A percentile compares a stretch with the other conserved stretches of the same genome.
phyloP scores from a whole-genome alignment of 2,329 filamentous ascomycete species.

The Penicillium sp. region DNA sequence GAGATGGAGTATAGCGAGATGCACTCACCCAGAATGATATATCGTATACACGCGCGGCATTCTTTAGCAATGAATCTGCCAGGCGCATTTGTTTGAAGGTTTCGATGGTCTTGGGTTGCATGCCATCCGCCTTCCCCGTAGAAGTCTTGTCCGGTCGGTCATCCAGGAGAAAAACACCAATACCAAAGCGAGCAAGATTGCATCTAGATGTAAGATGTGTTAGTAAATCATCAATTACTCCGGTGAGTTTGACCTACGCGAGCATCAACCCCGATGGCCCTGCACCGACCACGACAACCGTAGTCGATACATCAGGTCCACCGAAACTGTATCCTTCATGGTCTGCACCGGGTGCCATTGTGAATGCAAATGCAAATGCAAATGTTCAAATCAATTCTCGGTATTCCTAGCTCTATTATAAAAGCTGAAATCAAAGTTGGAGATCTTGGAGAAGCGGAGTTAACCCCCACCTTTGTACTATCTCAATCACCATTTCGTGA shows the following conservation, averaged over 20 bases:
- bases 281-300: constrained; percentile 41
- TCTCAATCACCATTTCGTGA: constrained; percentile 34
- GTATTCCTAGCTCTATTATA: too few relatives aligned
- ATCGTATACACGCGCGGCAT: constrained; percentile 67
- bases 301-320: constrained; percentile 18
- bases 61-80: constrained; percentile 63
- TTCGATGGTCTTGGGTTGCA: constrained; percentile 75
- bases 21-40: constrained; percentile 65
- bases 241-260: constrained; percentile 24
- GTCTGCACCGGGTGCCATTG: constrained; percentile 29
- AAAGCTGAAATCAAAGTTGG: too few relatives aligned
- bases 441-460: constrained; percentile 6
- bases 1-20: neutral
- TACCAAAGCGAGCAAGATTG: constrained; percentile 61
- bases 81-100: constrained; percentile 68
- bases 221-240: constrained; percentile 20
- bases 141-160: constrained; percentile 64
- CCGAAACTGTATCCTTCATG: constrained; percentile 24
- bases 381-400: constrained; percentile 27
- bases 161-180: constrained; percentile 63
- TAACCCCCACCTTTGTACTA: constrained; percentile 13
- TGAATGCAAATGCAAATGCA: neutral
- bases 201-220: constrained; percentile 34
- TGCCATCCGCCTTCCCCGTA: constrained; percentile 65
- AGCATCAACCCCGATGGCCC: constrained; percentile 46